These are phyloP conservation scores for Boletus rex-veris DNA, from an alignment of 768 basidiomycete species.

Conservation along the genomic window DNA sequence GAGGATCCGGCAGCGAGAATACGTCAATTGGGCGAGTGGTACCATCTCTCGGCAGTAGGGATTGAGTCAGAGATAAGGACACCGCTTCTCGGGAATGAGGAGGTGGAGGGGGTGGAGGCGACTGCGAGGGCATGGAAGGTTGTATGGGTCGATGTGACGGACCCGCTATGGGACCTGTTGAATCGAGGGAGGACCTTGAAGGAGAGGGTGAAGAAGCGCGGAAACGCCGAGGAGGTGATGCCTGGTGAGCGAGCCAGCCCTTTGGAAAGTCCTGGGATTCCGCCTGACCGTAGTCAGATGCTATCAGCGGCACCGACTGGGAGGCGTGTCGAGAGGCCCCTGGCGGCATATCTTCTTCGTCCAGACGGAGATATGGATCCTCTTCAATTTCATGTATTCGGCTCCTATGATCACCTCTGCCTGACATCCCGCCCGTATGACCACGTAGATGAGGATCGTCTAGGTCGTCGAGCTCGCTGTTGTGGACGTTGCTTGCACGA, in stretches of 20 bases:
- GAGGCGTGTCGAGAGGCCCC: conserved; percentile 36
- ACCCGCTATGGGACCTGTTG: conserved; percentile 32
- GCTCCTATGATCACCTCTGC: conserved; percentile 28
- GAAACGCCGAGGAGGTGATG: conserved; percentile 50
- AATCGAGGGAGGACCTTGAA: conserved; percentile 32
- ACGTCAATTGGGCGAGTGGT: conserved; percentile 59
- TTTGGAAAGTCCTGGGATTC: conserved; percentile 43
- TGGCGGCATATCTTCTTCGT: conserved; percentile 56
- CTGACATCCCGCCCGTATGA: conserved; percentile 31
- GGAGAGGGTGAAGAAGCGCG: conserved; percentile 43
- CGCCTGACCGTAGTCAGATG: conserved; percentile 30
- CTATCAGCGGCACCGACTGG: conserved; percentile 38
- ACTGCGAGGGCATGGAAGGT: conserved; percentile 36
- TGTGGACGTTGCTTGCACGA: conserved; percentile 45
- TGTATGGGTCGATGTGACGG: conserved; percentile 27
- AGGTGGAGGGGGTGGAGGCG: conserved; percentile 38
- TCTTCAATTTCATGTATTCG: conserved; percentile 45
- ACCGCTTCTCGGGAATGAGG: conserved; percentile 44
- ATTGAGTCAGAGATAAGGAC: conserved; percentile 74
- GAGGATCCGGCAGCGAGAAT: conserved; percentile 76
- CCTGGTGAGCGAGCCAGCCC: conserved; percentile 73
- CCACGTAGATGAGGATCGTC: conserved; percentile 72
- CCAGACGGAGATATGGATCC: conserved; percentile 75
- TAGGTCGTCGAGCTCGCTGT: conserved; percentile 61
- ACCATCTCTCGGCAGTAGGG: conserved; percentile 73